Conservation (phyloP, 2,329 filamentous ascomycete genomes). For the Diaporthe ampelina region DNA sequence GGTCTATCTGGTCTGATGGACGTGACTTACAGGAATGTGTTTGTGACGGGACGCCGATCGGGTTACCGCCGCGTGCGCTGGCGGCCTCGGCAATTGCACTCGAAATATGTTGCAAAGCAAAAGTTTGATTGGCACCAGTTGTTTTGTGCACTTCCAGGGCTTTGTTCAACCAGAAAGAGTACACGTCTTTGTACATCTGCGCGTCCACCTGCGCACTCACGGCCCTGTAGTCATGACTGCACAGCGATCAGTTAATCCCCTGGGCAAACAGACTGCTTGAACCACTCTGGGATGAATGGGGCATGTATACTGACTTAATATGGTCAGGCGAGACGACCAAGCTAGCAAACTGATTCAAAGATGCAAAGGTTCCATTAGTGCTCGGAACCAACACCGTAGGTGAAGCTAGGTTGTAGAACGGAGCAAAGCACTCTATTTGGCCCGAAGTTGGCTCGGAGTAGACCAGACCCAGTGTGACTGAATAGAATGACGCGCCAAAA, state of each 20-base stretch:
- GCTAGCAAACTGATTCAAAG: too few species aligned
- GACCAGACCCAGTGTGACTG: conserved; percentile 43
- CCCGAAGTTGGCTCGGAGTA: conserved; percentile 47
- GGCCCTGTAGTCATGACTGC: conserved; percentile 47
- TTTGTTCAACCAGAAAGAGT: conserved; percentile 44
- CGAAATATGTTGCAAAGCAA: conserved; percentile 42
- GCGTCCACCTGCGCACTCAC: conserved; percentile 44
- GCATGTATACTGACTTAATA: conserved; percentile 18
- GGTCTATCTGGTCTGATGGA: not conserved
- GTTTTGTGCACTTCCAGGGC: conserved; percentile 36
- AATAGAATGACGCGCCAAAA: conserved; percentile 43
- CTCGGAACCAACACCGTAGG: too few species aligned
- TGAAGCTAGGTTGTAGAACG: too few species aligned
- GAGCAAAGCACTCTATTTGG: too few species aligned
- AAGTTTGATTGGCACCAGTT: conserved; percentile 45
- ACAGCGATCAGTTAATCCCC: conserved; percentile 24
- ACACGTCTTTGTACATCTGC: conserved; percentile 48
- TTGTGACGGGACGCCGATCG: conserved; percentile 39
- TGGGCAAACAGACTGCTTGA: conserved; percentile 33
- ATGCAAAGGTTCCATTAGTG: too few species aligned
- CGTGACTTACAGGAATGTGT: conserved; percentile 43
- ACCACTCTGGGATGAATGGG: too few species aligned
- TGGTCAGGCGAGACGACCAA: too few species aligned
- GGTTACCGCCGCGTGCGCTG: conserved; percentile 43
- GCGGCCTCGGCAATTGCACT: conserved; percentile 38